Percentiles rank a stretch among this genome's conserved stretches.
Conservation (phyloP, 2,329 filamentous ascomycete genomes). For the Tolypocladium nubicola region DNA sequence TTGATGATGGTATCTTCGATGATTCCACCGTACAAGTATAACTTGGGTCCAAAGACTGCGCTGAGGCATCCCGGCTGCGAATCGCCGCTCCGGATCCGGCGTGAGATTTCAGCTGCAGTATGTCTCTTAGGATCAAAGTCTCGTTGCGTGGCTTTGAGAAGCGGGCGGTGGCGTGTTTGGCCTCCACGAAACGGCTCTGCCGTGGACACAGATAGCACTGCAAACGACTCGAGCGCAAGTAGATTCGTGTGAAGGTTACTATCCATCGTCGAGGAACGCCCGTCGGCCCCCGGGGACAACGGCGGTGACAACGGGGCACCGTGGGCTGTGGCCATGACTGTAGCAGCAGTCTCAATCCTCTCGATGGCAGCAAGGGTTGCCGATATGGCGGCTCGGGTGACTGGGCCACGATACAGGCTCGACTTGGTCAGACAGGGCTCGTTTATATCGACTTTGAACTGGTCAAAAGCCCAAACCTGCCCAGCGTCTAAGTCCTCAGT, state of each 20-base stretch:
- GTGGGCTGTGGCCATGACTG: neutral
- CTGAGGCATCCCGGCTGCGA: slow-evolving; percentile 30
- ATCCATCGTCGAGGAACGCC: neutral
- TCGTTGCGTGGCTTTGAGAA: slow-evolving; percentile 26
- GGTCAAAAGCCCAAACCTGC: slow-evolving; percentile 31
- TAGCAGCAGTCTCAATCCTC: slow-evolving; percentile 19
- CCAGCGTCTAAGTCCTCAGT: slow-evolving; percentile 30
- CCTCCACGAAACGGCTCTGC: slow-evolving; percentile 8
- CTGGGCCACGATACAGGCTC: slow-evolving; percentile 25
- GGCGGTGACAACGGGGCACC: slow-evolving; percentile 4
- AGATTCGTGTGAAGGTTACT: slow-evolving; percentile 12
- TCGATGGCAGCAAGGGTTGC: slow-evolving; percentile 25
- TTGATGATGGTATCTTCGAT: slow-evolving; percentile 18
- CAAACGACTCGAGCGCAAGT: slow-evolving; percentile 13
- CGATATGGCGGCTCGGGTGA: slow-evolving; percentile 25
- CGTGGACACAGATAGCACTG: no score
- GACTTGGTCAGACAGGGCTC: slow-evolving; percentile 27
- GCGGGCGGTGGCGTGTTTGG: slow-evolving; percentile 21
- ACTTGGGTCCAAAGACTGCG: slow-evolving; percentile 20
- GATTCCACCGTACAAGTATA: slow-evolving; percentile 28
- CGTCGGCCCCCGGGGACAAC: neutral
- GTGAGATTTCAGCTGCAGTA: slow-evolving; percentile 24
- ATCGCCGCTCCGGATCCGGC: slow-evolving; percentile 26
- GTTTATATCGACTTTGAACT: slow-evolving; percentile 29
- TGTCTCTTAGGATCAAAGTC: slow-evolving; percentile 24